These are phyloP conservation scores for Trichoderma afroharzianum DNA, from an alignment of 2,329 filamentous ascomycete genomes.

Conservation along the genomic window DNA sequence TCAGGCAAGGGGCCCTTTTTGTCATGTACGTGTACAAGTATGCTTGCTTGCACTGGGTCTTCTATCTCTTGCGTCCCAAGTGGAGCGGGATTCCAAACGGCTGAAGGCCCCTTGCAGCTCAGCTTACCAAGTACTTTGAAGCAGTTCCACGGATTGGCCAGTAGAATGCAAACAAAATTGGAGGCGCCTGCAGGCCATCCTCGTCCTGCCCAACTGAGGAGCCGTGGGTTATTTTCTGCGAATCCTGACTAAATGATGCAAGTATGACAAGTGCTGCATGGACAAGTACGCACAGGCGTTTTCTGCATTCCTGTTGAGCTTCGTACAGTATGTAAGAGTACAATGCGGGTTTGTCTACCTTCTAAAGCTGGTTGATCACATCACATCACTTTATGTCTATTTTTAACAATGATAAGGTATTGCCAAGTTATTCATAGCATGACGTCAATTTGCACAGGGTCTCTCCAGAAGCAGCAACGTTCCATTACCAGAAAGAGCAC, in stretches of 20 bases:
- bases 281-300: not conserved
- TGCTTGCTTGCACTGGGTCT: not conserved
- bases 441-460: not conserved
- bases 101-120: constrained; percentile 10
- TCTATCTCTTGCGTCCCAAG: constrained; percentile 14
- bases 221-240: not conserved
- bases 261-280: not conserved
- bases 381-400: not conserved
- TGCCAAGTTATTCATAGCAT: not conserved
- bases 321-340: too few relatives aligned
- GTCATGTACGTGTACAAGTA: not conserved
- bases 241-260: not conserved
- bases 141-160: not conserved
- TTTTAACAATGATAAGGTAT: not conserved
- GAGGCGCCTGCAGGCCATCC: not conserved
- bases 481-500: not conserved
- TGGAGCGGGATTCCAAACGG: not conserved
- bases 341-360: not conserved
- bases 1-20: not conserved
- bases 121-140: constrained; percentile 1
- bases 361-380: not conserved
- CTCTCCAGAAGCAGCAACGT: not conserved
- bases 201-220: not conserved
- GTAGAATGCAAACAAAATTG: not conserved
- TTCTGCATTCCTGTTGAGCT: not conserved